These are phyloP conservation scores for Monosporascus sp. DNA, from an alignment of 2,329 filamentous ascomycete genomes.

Conservation along the genomic window DNA sequence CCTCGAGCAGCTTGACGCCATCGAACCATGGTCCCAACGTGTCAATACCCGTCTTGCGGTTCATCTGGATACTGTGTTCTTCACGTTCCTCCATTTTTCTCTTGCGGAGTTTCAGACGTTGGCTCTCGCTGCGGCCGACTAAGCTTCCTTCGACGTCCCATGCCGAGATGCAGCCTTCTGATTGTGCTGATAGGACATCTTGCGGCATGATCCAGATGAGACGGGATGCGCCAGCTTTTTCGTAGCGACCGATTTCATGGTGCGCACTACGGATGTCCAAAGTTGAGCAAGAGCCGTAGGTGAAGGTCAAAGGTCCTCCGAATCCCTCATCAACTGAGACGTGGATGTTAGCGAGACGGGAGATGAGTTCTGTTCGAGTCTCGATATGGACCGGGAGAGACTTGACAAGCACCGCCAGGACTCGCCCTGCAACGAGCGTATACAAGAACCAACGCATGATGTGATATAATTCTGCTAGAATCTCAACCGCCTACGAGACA, in stretches of 20 bases:
- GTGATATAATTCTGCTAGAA: too few relatives aligned
- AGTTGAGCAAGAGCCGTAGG: conserved; percentile 27
- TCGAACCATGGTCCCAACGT: conserved; percentile 59
- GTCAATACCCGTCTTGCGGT: conserved; percentile 43
- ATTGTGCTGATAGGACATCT: conserved; percentile 13
- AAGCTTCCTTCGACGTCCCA: conserved; percentile 27
- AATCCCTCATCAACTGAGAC: conserved; percentile 17
- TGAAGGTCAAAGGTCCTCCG: conserved; percentile 25
- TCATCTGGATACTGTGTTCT: conserved; percentile 37
- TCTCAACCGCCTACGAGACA: too few relatives aligned
- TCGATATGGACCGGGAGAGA: conserved; percentile 28
- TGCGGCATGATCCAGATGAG: conserved; percentile 31
- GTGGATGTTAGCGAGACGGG: conserved; percentile 31
- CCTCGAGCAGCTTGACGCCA: conserved; percentile 53
- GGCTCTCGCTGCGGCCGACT: conserved; percentile 31
- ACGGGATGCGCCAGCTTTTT: conserved; percentile 16
- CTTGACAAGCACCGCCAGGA: not conserved
- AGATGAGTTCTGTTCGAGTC: conserved; percentile 28
- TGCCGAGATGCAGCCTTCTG: conserved; percentile 35
- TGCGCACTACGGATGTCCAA: conserved; percentile 16
- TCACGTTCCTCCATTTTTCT: conserved; percentile 22
- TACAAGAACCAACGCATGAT: not conserved
- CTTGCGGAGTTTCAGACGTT: conserved; percentile 18
- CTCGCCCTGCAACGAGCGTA: not conserved
- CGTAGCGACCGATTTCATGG: conserved; percentile 20